A percentile compares a stretch with the other conserved stretches of the same genome.
Conservation (phyloP, 345 rosid species). For the Draba incana region DNA sequence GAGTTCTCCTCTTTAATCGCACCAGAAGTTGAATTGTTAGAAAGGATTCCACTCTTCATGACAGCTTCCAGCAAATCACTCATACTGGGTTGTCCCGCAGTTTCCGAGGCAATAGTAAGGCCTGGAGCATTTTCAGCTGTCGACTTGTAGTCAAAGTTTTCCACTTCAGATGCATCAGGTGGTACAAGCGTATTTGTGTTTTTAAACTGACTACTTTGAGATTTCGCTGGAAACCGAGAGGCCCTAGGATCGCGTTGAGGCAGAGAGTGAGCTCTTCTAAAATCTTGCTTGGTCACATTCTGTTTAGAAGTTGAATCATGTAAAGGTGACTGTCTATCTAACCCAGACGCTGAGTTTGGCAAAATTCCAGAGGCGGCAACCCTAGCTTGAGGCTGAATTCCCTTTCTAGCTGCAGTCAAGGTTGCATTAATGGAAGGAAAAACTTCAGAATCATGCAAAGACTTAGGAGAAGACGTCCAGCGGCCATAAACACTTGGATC, state of each 20-base stretch:
- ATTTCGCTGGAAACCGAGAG: constrained; percentile 52
- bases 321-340: constrained; percentile 51
- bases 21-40: constrained; percentile 43
- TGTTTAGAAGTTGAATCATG: constrained; percentile 59
- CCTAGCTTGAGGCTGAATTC: constrained; percentile 51
- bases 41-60: constrained; percentile 72
- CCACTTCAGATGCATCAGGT: constrained; percentile 47
- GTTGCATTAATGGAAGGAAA: constrained; percentile 51
- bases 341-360: constrained; percentile 47
- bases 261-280: constrained; percentile 45
- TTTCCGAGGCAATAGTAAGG: constrained; percentile 45
- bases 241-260: constrained; percentile 57
- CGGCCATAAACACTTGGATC: constrained; percentile 48
- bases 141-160: constrained; percentile 46
- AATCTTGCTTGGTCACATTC: constrained; percentile 40
- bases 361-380: constrained; percentile 47
- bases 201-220: constrained; percentile 41
- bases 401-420: constrained; percentile 54
- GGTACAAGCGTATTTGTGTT: constrained; percentile 41
- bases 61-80: constrained; percentile 76
- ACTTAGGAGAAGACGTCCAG: constrained; percentile 49
- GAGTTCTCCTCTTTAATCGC: constrained; percentile 41
- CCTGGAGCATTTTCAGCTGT: constrained; percentile 45
- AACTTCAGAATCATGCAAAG: constrained; percentile 49
- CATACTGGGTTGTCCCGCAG: constrained; percentile 53